Evolutionary conservation across 768 basidiomycete genomes (phyloP).

Genomic region (Pleurotus eryngii): DNA sequence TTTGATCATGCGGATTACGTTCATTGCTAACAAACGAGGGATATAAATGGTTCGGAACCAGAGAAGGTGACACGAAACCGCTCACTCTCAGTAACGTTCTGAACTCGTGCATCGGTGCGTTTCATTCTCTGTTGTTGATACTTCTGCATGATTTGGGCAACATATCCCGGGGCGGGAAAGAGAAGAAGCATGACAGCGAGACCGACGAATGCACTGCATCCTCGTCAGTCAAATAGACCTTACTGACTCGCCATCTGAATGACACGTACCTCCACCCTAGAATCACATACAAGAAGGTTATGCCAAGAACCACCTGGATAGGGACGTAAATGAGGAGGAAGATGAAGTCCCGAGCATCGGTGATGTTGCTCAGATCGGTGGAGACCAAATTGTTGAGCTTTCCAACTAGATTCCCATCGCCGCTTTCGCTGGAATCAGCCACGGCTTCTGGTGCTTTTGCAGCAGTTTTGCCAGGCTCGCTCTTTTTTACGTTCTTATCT

Average conservation of each 20-base stretch:
- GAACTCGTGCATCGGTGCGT: slow-evolving; percentile 55
- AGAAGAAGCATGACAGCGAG: slow-evolving; percentile 46
- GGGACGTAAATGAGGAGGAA: slow-evolving; percentile 20
- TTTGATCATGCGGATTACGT: slow-evolving; percentile 65
- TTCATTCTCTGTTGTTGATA: slow-evolving; percentile 49
- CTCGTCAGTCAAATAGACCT: neutral
- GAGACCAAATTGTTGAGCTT: slow-evolving; percentile 76
- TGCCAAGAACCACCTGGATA: slow-evolving; percentile 16
- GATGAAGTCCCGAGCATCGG: slow-evolving; percentile 32
- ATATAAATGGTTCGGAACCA: too few relatives aligned
- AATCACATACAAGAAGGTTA: slow-evolving; percentile 25
- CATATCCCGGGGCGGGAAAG: slow-evolving; percentile 54
- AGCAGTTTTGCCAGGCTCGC: neutral
- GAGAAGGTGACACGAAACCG: slow-evolving; percentile 10
- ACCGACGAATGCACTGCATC: slow-evolving; percentile 50
- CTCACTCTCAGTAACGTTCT: slow-evolving; percentile 57
- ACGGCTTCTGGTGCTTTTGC: neutral
- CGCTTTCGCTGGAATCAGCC: slow-evolving; percentile 11
- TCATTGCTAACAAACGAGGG: slow-evolving; percentile 34
- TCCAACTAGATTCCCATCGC: slow-evolving; percentile 54
- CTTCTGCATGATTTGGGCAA: slow-evolving; percentile 44
- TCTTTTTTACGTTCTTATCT: neutral
- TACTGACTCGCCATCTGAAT: neutral
- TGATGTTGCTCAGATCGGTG: slow-evolving; percentile 47
- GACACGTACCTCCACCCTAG: slow-evolving; percentile 26